These are phyloP conservation scores for Oropetium thomaeum DNA, from an alignment of 176 grass and related monocot species.

Conservation along the genomic window DNA sequence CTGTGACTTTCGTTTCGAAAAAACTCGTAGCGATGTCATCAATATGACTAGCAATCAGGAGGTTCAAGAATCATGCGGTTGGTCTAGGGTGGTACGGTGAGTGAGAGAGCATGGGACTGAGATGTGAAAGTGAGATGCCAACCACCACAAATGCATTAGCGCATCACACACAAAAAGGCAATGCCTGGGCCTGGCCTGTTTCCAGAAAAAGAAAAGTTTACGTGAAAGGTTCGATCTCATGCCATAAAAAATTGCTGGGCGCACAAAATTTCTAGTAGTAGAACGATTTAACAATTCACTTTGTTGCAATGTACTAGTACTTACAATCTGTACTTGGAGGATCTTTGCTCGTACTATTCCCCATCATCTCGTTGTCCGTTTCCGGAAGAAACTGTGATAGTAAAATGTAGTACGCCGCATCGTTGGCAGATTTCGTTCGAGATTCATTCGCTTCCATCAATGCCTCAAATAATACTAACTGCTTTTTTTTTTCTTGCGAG, in stretches of 20 bases:
- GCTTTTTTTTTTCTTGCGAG: no score
- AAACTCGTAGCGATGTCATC: no score
- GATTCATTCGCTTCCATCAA: no score
- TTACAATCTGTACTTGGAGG: conserved; percentile 7
- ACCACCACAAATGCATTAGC: neutral
- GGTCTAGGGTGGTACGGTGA: neutral
- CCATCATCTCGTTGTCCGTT: neutral
- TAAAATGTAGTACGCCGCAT: neutral
- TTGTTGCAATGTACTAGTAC: neutral
- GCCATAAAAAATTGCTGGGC: neutral
- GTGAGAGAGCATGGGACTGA: neutral
- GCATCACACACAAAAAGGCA: conserved; percentile 6
- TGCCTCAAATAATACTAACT: no score
- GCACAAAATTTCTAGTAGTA: neutral
- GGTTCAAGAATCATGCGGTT: neutral
- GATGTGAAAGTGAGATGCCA: neutral
- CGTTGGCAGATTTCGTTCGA: neutral
- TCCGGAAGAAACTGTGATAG: neutral
- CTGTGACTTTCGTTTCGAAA: no score
- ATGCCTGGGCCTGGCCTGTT: neutral
- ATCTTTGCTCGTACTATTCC: neutral
- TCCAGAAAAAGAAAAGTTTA: neutral
- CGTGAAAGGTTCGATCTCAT: neutral
- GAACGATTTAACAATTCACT: neutral
- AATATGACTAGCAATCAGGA: neutral